Evolutionary conservation across 805 yeast species (phyloP).

Genomic region (Cyberlindnera sargentensis): DNA sequence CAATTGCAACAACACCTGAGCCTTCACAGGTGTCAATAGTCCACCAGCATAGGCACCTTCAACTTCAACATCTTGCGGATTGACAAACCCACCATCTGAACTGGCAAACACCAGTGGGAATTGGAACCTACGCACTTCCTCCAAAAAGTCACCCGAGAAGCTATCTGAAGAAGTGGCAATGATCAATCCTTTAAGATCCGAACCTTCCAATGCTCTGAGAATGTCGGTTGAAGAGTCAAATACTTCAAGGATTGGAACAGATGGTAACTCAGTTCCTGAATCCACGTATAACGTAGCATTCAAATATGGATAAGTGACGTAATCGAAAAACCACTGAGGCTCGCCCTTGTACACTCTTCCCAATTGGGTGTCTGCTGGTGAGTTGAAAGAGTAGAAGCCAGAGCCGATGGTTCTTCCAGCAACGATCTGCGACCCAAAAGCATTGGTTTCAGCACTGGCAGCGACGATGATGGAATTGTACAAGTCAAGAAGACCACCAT

Average conservation of each 20-base stretch:
- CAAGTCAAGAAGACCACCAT: constrained; percentile 46
- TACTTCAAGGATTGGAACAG: constrained; percentile 36
- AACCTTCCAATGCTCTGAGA: constrained; percentile 26
- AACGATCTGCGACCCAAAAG: constrained; percentile 40
- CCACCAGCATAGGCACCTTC: constrained; percentile 39
- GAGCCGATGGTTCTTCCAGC: constrained; percentile 37
- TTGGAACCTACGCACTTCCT: constrained; percentile 23
- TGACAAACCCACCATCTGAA: constrained; percentile 15
- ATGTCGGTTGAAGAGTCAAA: constrained; percentile 38
- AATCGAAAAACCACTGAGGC: constrained; percentile 30
- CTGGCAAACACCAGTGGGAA: constrained; percentile 41
- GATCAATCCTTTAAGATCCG: constrained; percentile 36
- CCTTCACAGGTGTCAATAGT: constrained; percentile 44
- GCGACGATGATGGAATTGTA: constrained; percentile 45
- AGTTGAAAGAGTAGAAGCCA: constrained; percentile 43
- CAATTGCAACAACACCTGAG: constrained; percentile 41
- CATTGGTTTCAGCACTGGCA: constrained; percentile 24
- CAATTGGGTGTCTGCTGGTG: constrained; percentile 39
- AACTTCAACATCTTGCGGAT: constrained; percentile 5
- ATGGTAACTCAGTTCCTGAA: constrained; percentile 18
- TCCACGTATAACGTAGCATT: constrained; percentile 9
- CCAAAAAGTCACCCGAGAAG: constrained; percentile 29
- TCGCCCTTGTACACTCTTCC: constrained; percentile 41
- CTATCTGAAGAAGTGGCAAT: constrained; percentile 48
- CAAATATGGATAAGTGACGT: constrained; percentile 5